Percentiles rank a stretch among this genome's conserved stretches.
These are phyloP conservation scores for Yarrowia osloensis DNA, from an alignment of 805 yeast species.

Conservation along the genomic window DNA sequence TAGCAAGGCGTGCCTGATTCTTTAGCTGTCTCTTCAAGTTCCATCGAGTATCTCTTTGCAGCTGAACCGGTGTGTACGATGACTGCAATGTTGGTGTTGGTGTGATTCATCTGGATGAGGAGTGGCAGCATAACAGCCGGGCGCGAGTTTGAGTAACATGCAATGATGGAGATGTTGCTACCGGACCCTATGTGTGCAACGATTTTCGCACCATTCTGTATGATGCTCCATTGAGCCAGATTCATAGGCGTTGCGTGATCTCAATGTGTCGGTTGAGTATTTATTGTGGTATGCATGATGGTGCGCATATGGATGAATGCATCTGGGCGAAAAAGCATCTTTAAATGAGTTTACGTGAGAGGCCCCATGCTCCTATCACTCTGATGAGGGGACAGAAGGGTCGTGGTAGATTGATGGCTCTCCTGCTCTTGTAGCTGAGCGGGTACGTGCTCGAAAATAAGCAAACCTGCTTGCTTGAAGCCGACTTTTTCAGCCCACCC, in stretches of 20 bases:
- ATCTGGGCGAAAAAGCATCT: not conserved
- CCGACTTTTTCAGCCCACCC: too few species aligned
- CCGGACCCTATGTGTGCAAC: not conserved
- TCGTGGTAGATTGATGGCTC: too few species aligned
- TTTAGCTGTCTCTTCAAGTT: not conserved
- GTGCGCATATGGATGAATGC: too few species aligned
- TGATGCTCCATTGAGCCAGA: conserved; percentile 26
- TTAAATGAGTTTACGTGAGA: too few species aligned
- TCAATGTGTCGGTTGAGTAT: not conserved
- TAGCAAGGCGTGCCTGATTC: not conserved
- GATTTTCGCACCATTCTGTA: conserved; percentile 10
- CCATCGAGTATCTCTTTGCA: not conserved
- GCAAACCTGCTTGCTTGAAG: too few species aligned
- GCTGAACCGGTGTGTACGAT: conserved; percentile 1
- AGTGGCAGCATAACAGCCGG: conserved; percentile 13
- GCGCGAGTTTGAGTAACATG: not conserved
- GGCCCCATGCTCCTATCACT: too few species aligned
- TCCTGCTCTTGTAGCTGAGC: too few species aligned
- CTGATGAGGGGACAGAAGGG: too few species aligned
- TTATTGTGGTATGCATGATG: not conserved
- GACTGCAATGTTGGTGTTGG: not conserved
- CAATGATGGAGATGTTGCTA: not conserved
- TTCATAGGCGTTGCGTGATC: not conserved
- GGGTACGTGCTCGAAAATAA: too few species aligned
- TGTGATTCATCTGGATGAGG: conserved; percentile 9